Evolutionary conservation across 2,329 filamentous ascomycete species (phyloP), one percentile per base, ranked within the genome.

Genomic region (Sporothrix brasiliensis): DNA sequence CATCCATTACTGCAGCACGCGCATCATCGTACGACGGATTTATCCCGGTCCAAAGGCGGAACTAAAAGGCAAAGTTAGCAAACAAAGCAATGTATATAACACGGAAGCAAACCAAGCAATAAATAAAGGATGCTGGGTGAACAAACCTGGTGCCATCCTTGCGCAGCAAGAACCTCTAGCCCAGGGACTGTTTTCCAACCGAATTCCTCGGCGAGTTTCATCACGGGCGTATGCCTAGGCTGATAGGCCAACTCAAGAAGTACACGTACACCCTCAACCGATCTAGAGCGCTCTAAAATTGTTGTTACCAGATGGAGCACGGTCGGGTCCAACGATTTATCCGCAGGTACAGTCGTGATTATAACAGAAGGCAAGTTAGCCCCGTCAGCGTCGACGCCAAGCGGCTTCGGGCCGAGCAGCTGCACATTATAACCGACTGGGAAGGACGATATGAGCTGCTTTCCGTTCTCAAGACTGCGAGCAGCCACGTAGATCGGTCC

Each of bases 211-310:
- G 94, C 94, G 77, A 97, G 82, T 78, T 91, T 86, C 89, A 98
- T 97, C 74, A 97, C 80, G 9, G 90, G 87, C 4, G 95, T 99
- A 68, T 92, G 86, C 0, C 87, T 84, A 24, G 95, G 95, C 80
- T 94, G 96, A 80, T 99, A 99, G 1, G 95, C 94, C 94, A 99
- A 97, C 80, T 99, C 95, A 3, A 98, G 81, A 72, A 98, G 81
- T 14, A 95, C 87, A 24, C 87, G 86, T 34, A 80, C 80, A 76
- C 78, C 75, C 69, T 76, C 72, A 76, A 78, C 14, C 11, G 69
- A 41, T 41, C 50, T 60, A 73, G 75, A 78, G 30, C 79, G 79
- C 71, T 82, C 81, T n/a, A 89, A 77, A 47, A 88, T 76, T 19
- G 83, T 80, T 5, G 81, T 80, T 11, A 97, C 81, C 1, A 91